Evolutionary conservation across 1,284 basidiomycete species (phyloP), one percentile per base, ranked within the genome.

Genomic region (Microstroma glucosiphilum): DNA sequence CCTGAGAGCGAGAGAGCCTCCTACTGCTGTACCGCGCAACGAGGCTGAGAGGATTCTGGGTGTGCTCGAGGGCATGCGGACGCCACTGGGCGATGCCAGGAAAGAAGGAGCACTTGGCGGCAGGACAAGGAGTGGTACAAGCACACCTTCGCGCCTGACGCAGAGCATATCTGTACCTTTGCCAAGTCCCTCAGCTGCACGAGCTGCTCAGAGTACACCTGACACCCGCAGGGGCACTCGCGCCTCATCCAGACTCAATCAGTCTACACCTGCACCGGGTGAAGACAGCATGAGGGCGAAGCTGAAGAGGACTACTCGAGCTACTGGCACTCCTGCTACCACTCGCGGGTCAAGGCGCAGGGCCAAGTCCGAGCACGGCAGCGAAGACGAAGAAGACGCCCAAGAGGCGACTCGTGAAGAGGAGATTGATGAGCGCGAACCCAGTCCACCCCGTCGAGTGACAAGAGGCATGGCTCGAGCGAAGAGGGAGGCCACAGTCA

Each of bases 21-120:
- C 60, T 40, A 63, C 67, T 17, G 73, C 80, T 1, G 61, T 73
- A 13, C 79, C 80, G 12, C 78, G 76, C 63, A 80, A 80, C 62
- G 79, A 81, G 60, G 80, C 80, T 1, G 80, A 81, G 61, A 70
- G 79, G n/a, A 75, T 81, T 13, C 66, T 81, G 41, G 73, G 79
- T 55, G 78, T 79, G 1, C 75, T 81, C 46, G 80, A 81, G 56
- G 75, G 72, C 13, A 69, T 80, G 68, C 65, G 77, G 19, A 75
- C 77, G 11, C 74, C 79, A 1, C 61, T 76, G 2, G 70, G 71
- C 23, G 67, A 75, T 43, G 70, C 76, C 23, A 12, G 56, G 21
- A 43, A 49, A 41, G 60, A 48, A 12, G 26, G 21, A 12, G 23
- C 23, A 3, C 17, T 23, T 8, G 15, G 53, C 53, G 53, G 15